Base-by-base conservation (phyloP, 495 filamentous ascomycete genomes). In the Hyaloscypha variabilis region DNA sequence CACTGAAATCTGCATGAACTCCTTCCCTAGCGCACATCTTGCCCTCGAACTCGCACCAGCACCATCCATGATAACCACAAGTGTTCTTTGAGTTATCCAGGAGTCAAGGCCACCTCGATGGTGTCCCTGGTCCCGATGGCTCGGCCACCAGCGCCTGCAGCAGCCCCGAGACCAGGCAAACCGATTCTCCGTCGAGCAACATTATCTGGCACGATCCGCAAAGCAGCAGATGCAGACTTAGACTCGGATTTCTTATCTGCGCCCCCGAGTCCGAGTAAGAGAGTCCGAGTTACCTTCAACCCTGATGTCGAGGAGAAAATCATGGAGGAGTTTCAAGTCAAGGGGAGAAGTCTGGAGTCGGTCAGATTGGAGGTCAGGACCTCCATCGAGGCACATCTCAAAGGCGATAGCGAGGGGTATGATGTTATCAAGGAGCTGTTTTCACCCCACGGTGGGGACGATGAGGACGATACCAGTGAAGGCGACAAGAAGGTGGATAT, bases 341-440 rank as follows among this genome's bases (percentile, higher is more conserved):
- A 69, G 51, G 60, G 55, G 25, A 62, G 64, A 24, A 71, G 67
- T 46, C 24, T 81, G 46, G 83, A 85, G 25, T 77, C 89, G 13
- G 78, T 91, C 34, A 83, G 85, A 36, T 86, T 89, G 49, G 91
- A 94, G 67, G 88, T 96, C 34, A 83, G 82, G 71, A 82, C 86
- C 64, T 91, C 90, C 1, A 83, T 97, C 19, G 87, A 93, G 67
- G 78, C 75, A 6, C 87, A 92, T 70, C 77, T 82, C 70, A 78
- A 81, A 29, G 87, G 87, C 57, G 90, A 94, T 68, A 88, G 85
- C 64, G 84, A 87, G 59, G 85, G 82, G 55, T 96, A 96, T 71
- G 86, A 93, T 61, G 79, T 80, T 54, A 74, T 97, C 67, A 91
- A 91, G 74, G 83, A 89, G 63, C 75, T 91, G 5, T 91, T 94